Percentiles rank a stretch among this genome's conserved stretches.
Conservation (phyloP, 495 filamentous ascomycete genomes). For the Hypoxylon lienhwacheense region DNA sequence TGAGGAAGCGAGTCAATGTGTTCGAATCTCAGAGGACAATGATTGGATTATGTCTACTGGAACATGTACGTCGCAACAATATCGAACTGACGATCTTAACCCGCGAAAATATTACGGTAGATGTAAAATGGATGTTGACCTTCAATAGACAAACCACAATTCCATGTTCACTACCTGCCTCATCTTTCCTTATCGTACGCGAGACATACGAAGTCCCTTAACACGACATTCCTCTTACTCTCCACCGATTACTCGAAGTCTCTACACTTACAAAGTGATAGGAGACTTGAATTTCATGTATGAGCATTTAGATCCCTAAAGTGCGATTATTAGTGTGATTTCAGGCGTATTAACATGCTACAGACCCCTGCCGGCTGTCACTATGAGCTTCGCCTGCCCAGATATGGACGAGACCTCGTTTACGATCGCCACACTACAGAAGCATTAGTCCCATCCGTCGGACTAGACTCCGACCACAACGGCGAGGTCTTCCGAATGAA, state of each 20-base stretch:
- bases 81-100: not conserved
- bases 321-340: not conserved
- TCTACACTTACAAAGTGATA: slow-evolving; percentile 87
- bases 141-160: slow-evolving; percentile 81
- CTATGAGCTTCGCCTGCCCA: slow-evolving; percentile 80
- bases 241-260: slow-evolving; percentile 95
- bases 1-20: slow-evolving; percentile 93
- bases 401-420: slow-evolving; percentile 87
- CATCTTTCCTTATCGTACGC: slow-evolving; percentile 91
- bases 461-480: slow-evolving; percentile 74
- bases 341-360: not conserved
- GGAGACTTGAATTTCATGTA: slow-evolving; percentile 85
- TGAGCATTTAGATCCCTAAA: not conserved
- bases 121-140: not conserved
- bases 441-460: slow-evolving; percentile 83
- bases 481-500: slow-evolving; percentile 94
- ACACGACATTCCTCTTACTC: slow-evolving; percentile 89
- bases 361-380: slow-evolving; percentile 80
- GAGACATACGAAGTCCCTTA: slow-evolving; percentile 90
- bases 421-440: slow-evolving; percentile 87
- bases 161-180: slow-evolving; percentile 91
- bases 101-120: slow-evolving; percentile 56
- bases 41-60: slow-evolving; percentile 98
- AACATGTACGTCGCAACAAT: slow-evolving; percentile 44
- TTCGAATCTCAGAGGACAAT: slow-evolving; percentile 91